Evolutionary conservation across 805 yeast species (phyloP).

Genomic region (Ogataea saltuana): DNA sequence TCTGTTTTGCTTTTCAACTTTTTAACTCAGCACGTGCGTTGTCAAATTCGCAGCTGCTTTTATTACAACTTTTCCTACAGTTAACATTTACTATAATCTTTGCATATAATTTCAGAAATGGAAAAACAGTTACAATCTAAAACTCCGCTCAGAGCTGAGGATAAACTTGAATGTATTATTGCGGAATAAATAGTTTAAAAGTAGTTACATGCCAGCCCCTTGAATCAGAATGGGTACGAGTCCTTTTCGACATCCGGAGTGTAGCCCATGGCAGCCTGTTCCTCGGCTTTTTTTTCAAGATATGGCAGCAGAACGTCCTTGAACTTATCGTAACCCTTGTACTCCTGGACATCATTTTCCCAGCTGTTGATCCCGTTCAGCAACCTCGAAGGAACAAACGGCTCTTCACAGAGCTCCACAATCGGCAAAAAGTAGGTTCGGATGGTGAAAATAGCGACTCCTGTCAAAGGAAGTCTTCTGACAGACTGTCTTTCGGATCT

Average conservation of each 20-base stretch:
- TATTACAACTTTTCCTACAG: constrained; percentile 6
- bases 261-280: constrained; percentile 48
- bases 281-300: constrained; percentile 46
- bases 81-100: constrained; percentile 11
- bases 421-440: constrained; percentile 64
- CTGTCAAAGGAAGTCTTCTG: constrained; percentile 59
- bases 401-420: constrained; percentile 55
- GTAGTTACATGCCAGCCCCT: background rate
- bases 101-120: constrained; percentile 9
- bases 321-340: constrained; percentile 58
- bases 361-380: constrained; percentile 60
- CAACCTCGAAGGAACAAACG: constrained; percentile 60
- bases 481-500: constrained; percentile 67
- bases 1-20: constrained; percentile 3
- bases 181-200: background rate
- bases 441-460: constrained; percentile 59
- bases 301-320: constrained; percentile 57
- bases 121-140: background rate
- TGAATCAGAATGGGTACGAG: constrained; percentile 42
- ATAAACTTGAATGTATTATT: background rate
- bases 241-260: constrained; percentile 41
- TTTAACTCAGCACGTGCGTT: background rate
- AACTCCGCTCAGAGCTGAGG: too few relatives aligned
- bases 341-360: constrained; percentile 59
- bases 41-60: too few relatives aligned